These are phyloP conservation scores for Botryotinia calthae DNA, from an alignment of 2,329 filamentous ascomycete genomes.

Conservation along the genomic window DNA sequence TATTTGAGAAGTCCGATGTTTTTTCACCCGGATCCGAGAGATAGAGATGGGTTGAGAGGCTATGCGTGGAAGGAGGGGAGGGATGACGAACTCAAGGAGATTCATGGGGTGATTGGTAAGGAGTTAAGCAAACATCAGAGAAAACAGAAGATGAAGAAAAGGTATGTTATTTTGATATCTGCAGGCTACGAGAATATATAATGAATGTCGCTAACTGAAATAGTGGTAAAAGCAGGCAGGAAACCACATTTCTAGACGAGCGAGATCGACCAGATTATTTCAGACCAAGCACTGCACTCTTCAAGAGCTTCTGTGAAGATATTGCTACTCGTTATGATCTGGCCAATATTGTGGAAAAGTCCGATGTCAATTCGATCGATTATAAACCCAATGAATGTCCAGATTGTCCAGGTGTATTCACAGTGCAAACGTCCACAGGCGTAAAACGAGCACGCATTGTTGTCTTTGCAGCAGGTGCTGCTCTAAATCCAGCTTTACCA, in stretches of 20 bases:
- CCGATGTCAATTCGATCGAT: constrained; percentile 38
- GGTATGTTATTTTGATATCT: constrained; percentile 41
- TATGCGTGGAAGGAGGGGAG: constrained; percentile 59
- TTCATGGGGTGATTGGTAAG: constrained; percentile 72
- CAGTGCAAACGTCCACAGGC: constrained; percentile 55
- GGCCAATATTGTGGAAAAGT: constrained; percentile 56
- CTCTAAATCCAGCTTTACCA: constrained; percentile 51
- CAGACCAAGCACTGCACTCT: constrained; percentile 60
- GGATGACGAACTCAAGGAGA: constrained; percentile 65
- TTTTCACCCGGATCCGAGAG: constrained; percentile 74
- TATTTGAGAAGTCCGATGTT: constrained; percentile 79
- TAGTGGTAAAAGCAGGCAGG: constrained; percentile 40
- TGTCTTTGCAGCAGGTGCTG: constrained; percentile 69
- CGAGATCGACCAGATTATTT: constrained; percentile 69
- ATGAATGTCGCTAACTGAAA: constrained; percentile 5
- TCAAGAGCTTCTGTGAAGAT: constrained; percentile 59
- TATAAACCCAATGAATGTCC: constrained; percentile 22
- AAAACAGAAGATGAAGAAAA: constrained; percentile 54
- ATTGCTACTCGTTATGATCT: constrained; percentile 59
- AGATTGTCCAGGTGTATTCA: constrained; percentile 57
- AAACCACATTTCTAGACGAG: constrained; percentile 50
- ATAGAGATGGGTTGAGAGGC: constrained; percentile 70
- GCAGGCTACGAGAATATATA: neutral
- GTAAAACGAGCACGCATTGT: constrained; percentile 59
- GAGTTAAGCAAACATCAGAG: constrained; percentile 77